Percentiles rank a stretch among this genome's conserved stretches.
phyloP scores from a whole-genome alignment of 208 protist genomes.

The Leptomonas pyrrhocoris region DNA sequence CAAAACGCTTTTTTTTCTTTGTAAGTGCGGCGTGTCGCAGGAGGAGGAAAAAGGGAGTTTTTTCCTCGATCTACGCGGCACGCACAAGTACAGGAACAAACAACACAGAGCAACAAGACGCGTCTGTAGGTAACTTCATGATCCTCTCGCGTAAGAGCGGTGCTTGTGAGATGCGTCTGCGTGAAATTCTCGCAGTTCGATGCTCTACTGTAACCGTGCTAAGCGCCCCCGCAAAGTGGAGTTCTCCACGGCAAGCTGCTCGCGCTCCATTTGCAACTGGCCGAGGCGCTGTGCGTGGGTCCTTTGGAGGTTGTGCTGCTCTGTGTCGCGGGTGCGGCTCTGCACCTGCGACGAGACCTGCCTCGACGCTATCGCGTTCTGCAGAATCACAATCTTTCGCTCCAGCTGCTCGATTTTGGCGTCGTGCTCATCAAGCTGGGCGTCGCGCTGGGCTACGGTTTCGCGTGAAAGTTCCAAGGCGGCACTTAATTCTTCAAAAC shows the following conservation, averaged over 20 bases:
- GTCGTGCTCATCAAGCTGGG: constrained; percentile 74
- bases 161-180: neutral
- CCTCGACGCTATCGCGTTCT: constrained; percentile 71
- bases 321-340: constrained; percentile 33
- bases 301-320: constrained; percentile 67
- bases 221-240: constrained; percentile 30
- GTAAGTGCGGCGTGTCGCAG: no score
- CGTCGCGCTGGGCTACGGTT: constrained; percentile 67
- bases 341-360: constrained; percentile 59
- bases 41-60: no score
- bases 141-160: neutral
- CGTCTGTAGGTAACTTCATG: no score
- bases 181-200: no score
- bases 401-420: constrained; percentile 78
- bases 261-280: constrained; percentile 63
- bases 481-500: constrained; percentile 72
- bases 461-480: constrained; percentile 66
- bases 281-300: constrained; percentile 15
- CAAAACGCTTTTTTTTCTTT: no score
- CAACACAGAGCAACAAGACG: neutral
- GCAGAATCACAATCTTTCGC: constrained; percentile 68
- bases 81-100: neutral
- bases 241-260: constrained; percentile 60
- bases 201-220: constrained; percentile 13
- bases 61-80: no score